Conservation (phyloP, 495 filamentous ascomycete species). For the Diplogelasinospora grovesii region DNA sequence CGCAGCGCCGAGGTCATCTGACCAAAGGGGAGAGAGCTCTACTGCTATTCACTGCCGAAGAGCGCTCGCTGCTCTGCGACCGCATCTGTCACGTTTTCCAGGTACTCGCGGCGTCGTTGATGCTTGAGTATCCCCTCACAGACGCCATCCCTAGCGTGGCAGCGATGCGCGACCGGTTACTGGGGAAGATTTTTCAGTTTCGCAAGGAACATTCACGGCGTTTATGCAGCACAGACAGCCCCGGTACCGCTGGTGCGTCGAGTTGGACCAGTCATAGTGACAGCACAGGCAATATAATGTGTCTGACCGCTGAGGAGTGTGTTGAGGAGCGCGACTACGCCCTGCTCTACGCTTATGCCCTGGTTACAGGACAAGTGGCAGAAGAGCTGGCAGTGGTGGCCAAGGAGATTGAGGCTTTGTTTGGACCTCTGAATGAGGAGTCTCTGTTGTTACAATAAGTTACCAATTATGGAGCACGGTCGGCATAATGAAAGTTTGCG, state of each 20-base stretch:
- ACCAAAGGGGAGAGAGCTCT: slow-evolving; percentile 75
- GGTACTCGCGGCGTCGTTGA: slow-evolving; percentile 85
- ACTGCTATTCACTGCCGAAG: slow-evolving; percentile 69
- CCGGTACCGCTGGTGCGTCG: slow-evolving; percentile 13
- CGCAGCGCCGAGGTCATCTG: slow-evolving; percentile 69
- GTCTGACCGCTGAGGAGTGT: slow-evolving; percentile 36
- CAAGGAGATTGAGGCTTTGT: slow-evolving; percentile 61
- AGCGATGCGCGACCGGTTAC: slow-evolving; percentile 69
- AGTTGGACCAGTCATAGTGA: neutral
- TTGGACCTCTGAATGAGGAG: slow-evolving; percentile 72
- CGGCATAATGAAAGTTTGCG: neutral
- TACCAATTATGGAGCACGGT: no score
- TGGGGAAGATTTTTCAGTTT: slow-evolving; percentile 87
- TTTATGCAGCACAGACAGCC: slow-evolving; percentile 20
- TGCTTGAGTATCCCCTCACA: slow-evolving; percentile 86
- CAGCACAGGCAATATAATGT: slow-evolving; percentile 10
- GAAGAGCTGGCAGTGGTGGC: slow-evolving; percentile 65
- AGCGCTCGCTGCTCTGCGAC: slow-evolving; percentile 69
- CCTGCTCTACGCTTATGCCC: slow-evolving; percentile 49
- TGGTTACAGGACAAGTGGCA: slow-evolving; percentile 61
- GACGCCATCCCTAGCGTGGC: slow-evolving; percentile 78
- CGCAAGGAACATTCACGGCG: slow-evolving; percentile 55
- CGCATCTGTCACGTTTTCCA: slow-evolving; percentile 92
- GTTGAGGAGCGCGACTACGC: slow-evolving; percentile 48
- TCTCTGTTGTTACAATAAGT: slow-evolving; percentile 59